Evolutionary conservation across 2,329 filamentous ascomycete species (phyloP).

Genomic region (Fusarium haematococcum): DNA sequence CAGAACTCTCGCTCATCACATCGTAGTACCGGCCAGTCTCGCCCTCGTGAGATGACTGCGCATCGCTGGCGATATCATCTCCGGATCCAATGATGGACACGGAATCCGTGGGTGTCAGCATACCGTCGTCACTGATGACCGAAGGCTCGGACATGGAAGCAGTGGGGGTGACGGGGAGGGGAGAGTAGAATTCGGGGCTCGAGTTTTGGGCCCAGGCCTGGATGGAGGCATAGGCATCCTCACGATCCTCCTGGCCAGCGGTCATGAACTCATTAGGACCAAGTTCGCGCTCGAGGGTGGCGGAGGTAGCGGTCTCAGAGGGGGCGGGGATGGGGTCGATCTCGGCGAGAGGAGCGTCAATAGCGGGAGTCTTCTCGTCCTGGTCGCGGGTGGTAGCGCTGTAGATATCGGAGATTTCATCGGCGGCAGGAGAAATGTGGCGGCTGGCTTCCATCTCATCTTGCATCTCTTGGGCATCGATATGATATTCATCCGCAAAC

Average conservation of each 20-base stretch:
- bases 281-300: slow-evolving; percentile 52
- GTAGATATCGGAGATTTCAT: slow-evolving; percentile 69
- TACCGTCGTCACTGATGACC: slow-evolving; percentile 61
- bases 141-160: slow-evolving; percentile 64
- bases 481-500: slow-evolving; percentile 68
- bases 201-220: slow-evolving; percentile 73
- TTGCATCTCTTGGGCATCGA: slow-evolving; percentile 60
- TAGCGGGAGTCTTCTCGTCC: slow-evolving; percentile 28
- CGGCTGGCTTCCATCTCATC: slow-evolving; percentile 53
- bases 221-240: slow-evolving; percentile 69
- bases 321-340: slow-evolving; percentile 38
- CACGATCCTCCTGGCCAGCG: slow-evolving; percentile 59
- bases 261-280: slow-evolving; percentile 64
- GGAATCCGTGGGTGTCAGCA: slow-evolving; percentile 70
- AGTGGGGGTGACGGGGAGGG: slow-evolving; percentile 65
- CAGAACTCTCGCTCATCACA: slow-evolving; percentile 70
- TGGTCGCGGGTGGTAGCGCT: slow-evolving; percentile 63
- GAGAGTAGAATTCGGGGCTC: slow-evolving; percentile 69
- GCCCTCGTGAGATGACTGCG: slow-evolving; percentile 51
- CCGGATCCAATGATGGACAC: slow-evolving; percentile 65
- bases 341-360: slow-evolving; percentile 51
- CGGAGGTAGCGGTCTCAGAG: slow-evolving; percentile 39
- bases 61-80: slow-evolving; percentile 60
- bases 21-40: slow-evolving; percentile 60
- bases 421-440: slow-evolving; percentile 57